Percentiles rank a stretch among this genome's conserved stretches.
phyloP scores from a whole-genome alignment of 352 stramenopile genomes.

The Elongisporangium prolatum region DNA sequence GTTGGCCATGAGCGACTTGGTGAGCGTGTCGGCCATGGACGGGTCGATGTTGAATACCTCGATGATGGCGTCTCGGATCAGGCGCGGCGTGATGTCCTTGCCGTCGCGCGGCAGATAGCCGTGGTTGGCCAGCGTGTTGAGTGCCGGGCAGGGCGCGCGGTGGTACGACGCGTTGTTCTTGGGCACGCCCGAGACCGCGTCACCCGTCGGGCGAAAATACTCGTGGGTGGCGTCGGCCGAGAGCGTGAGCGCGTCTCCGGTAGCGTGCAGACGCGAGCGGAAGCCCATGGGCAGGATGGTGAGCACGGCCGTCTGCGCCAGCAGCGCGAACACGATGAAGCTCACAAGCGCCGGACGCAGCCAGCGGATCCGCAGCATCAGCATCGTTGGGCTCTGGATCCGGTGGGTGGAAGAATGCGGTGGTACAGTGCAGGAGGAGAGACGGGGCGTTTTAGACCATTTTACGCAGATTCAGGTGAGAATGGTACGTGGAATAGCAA shows the following conservation, averaged over 20 bases:
- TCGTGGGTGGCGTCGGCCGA: constrained; percentile 11
- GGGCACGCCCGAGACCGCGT: constrained; percentile 19
- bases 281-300: too few relatives aligned
- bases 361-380: too few relatives aligned
- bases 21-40: constrained; percentile 27
- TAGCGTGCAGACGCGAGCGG: neutral
- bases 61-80: constrained; percentile 23
- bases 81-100: constrained; percentile 28
- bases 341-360: too few relatives aligned
- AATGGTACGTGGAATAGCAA: neutral
- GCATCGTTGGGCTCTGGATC: too few relatives aligned
- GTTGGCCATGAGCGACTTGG: constrained; percentile 18
- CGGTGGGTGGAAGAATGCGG: too few relatives aligned
- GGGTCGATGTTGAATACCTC: constrained; percentile 51
- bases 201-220: constrained; percentile 24
- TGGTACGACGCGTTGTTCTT: constrained; percentile 23
- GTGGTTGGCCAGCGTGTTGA: constrained; percentile 61
- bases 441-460: neutral
- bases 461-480: neutral
- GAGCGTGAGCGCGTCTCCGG: constrained; percentile 6
- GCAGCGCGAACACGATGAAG: too few relatives aligned
- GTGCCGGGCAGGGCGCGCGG: constrained; percentile 28
- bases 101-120: constrained; percentile 45
- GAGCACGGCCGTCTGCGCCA: too few relatives aligned
- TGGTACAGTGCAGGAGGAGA: too few relatives aligned